These are phyloP conservation scores for Epichloe uncinata DNA, from an alignment of 2,329 filamentous ascomycete genomes.

Conservation along the genomic window DNA sequence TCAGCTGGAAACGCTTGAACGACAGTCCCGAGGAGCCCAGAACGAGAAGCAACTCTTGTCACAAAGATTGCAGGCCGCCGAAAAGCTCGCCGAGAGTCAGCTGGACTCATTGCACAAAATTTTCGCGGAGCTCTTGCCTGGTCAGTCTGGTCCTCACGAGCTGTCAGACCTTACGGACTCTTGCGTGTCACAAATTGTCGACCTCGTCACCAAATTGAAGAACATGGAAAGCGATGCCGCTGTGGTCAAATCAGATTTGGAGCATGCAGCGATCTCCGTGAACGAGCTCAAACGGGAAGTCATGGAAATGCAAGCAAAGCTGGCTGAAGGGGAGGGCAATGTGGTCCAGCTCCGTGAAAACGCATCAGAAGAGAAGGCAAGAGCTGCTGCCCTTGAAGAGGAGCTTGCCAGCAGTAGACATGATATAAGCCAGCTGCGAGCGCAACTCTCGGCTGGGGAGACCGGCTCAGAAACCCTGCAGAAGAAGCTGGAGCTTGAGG, in stretches of 20 bases:
- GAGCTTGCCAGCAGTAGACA: slow-evolving; percentile 51
- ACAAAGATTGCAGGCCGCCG: slow-evolving; percentile 35
- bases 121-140: slow-evolving; percentile 43
- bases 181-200: slow-evolving; percentile 43
- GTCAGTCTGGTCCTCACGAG: slow-evolving; percentile 40
- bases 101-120: slow-evolving; percentile 43
- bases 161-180: slow-evolving; percentile 44
- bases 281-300: slow-evolving; percentile 45
- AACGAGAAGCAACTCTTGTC: slow-evolving; percentile 39
- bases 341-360: slow-evolving; percentile 39
- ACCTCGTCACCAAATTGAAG: slow-evolving; percentile 45
- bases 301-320: slow-evolving; percentile 35
- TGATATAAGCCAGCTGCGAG: slow-evolving; percentile 55
- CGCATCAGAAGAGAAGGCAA: slow-evolving; percentile 39
- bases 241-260: slow-evolving; percentile 50
- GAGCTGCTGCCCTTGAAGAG: slow-evolving; percentile 37
- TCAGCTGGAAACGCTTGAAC: slow-evolving; percentile 43
- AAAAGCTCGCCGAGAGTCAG: slow-evolving; percentile 39
- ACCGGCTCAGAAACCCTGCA: slow-evolving; percentile 69
- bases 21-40: slow-evolving; percentile 39
- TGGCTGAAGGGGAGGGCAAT: slow-evolving; percentile 38
- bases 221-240: slow-evolving; percentile 46
- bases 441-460: slow-evolving; percentile 68
- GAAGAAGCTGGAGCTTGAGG: slow-evolving; percentile 62
- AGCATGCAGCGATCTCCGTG: slow-evolving; percentile 40